These are phyloP conservation scores for Suillus lakei DNA, from an alignment of 768 basidiomycete species.

Conservation along the genomic window DNA sequence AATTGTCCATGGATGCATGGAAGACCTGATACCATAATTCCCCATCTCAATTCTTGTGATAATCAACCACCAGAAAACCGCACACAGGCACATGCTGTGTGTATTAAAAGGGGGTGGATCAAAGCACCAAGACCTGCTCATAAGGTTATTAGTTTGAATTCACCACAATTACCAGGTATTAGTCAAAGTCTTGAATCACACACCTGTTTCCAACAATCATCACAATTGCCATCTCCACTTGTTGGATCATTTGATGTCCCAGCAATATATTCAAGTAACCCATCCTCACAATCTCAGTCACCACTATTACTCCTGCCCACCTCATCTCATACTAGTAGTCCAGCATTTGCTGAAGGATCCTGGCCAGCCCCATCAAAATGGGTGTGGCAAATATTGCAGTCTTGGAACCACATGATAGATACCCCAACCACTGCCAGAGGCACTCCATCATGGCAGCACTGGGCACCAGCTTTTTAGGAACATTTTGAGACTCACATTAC, in stretches of 20 bases:
- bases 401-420: neutral
- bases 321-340: neutral
- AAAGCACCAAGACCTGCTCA: no score
- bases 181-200: no score
- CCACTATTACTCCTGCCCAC: neutral
- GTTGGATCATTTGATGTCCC: neutral
- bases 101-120: no score
- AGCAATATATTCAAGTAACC: neutral
- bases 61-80: conserved; percentile 1
- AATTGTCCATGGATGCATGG: conserved; percentile 7
- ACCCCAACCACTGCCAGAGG: neutral
- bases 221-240: neutral
- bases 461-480: conserved; percentile 5
- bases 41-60: conserved; percentile 7
- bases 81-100: no score
- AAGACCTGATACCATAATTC: neutral
- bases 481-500: conserved; percentile 16
- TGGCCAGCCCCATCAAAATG: neutral
- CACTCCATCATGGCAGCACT: neutral
- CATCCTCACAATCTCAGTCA: neutral
- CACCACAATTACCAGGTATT: no score
- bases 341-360: neutral
- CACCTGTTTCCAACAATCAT: neutral
- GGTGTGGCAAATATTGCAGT: neutral
- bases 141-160: no score